phyloP scores from a whole-genome alignment of 1,284 basidiomycete genomes.

The Erythrobasidium hasegawianum region DNA sequence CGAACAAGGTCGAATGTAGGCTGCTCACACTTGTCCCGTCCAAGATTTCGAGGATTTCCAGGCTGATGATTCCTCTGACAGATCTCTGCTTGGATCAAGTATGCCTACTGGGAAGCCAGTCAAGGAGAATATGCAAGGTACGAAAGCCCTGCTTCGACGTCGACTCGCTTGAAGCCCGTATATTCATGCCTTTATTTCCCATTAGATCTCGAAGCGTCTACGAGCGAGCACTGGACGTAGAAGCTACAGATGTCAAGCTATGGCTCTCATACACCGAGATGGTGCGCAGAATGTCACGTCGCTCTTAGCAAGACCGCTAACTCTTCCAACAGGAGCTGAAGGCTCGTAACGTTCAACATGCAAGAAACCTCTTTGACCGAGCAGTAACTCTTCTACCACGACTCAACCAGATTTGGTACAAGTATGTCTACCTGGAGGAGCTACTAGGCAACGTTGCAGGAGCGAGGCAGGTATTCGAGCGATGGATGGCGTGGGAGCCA shows the following conservation, averaged over 20 bases:
- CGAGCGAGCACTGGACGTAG: slow-evolving; percentile 93
- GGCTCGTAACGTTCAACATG: slow-evolving; percentile 91
- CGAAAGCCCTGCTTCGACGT: background rate
- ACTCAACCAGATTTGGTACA: slow-evolving; percentile 95
- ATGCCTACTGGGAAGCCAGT: slow-evolving; percentile 74
- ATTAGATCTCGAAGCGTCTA: slow-evolving; percentile 75
- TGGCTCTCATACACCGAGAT: slow-evolving; percentile 98
- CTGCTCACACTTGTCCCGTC: slow-evolving; percentile 45
- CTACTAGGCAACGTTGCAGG: slow-evolving; percentile 92
- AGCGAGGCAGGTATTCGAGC: slow-evolving; percentile 93
- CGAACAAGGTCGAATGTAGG: slow-evolving; percentile 81
- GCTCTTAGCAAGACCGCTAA: background rate
- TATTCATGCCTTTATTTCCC: slow-evolving; percentile 31
- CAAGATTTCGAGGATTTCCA: slow-evolving; percentile 12
- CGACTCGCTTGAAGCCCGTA: background rate
- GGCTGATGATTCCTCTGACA: slow-evolving; percentile 15
- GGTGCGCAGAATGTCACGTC: slow-evolving; percentile 47
- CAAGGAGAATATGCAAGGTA: slow-evolving; percentile 89
- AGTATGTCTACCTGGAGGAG: slow-evolving; percentile 98
- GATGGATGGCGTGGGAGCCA: slow-evolving; percentile 99
- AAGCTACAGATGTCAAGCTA: slow-evolving; percentile 78
- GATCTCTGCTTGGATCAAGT: slow-evolving; percentile 59
- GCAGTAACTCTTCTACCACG: slow-evolving; percentile 92
- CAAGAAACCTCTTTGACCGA: slow-evolving; percentile 93
- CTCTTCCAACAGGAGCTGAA: slow-evolving; percentile 66